Base-by-base conservation (phyloP, 306 rosid genomes). In the Crataegus laevigata region DNA sequence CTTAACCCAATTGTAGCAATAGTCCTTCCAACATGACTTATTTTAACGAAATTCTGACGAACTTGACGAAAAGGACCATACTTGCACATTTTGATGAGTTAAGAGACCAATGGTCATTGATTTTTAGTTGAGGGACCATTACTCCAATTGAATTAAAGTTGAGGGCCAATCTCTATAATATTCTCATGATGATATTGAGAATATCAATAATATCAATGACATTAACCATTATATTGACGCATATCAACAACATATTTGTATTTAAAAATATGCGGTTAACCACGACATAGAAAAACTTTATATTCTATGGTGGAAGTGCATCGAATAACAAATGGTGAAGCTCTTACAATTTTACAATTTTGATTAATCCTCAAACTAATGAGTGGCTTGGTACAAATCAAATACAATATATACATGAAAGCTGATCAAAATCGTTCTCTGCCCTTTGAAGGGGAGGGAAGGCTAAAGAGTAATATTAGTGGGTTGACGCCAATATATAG, bases 401-500 rank as follows among this genome's bases (percentile, higher is more conserved):
- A 57, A 21, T 12, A 57, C 62, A 4, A 47, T 47, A 15, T 47
- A 26, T 26, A 47, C 29, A 42, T 21, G 29, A 51, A 30, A 58
- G 54, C 21, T 11, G 26, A 60, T 60, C 32, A 26, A 51, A 25
- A 51, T 18, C 42, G 21, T 32, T 11, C 13, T 18, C 42, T 81
- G 85, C 70, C 83, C 77, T 58, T 88, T 86, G 63, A 81, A 52
- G 79, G 65, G 73, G 59, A 78, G 63, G 86, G 75, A 82, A 72
- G 82, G 86, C 55, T 70, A 80, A 28, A 69, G 24, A 71, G 52
- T 13, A 61, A 15, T 72, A 18, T 54, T 32, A 64, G 38, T 72
- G 83, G 60, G 74, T 80, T 76, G 28, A 71, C 68, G 81, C 81
- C 55, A 74, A 74, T 55, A 66, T 36, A 36, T 9, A 40, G 14